Evolutionary conservation across 2,329 filamentous ascomycete species (phyloP), one percentile per base, ranked within the genome.

Genomic region (Blastomyces gilchristii): DNA sequence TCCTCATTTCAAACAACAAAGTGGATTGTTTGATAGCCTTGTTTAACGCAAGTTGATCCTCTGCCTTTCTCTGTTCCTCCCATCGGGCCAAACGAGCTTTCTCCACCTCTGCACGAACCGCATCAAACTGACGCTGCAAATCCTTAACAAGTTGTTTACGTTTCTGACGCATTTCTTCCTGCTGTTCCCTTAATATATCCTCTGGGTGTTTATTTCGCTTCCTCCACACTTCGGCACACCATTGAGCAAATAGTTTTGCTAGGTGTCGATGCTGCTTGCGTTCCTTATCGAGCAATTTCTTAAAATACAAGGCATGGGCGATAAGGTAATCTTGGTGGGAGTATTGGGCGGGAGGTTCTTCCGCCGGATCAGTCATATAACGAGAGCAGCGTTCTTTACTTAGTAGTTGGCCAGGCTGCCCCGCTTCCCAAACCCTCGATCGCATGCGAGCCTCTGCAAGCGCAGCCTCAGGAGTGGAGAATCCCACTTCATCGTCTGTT

Each of bases 321-420:
- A 89, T 81, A 61, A 97, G 81, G 72, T 97, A 90, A 71, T 97
- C 92, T 71, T 85, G 83, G 68, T 95, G 91, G n/a, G 88, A 86
- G 80, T 90, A 97, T 70, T 94, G 90, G 61, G 83, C 82, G 0
- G 85, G 83, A 0, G 89, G 89, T 69, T 95, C 89, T 63, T 90
- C 86, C 64, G 83, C 82, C 14, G 85, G 80, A 66, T 94, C 89
- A 0, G 89, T 89, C 22, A 86, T 81, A 68, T 89, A 94, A 31
- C 87, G 77, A 2, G 86, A 87, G 71, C 89, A 93, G 64, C 82
- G 81, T 64, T 86, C 85, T 62, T 82, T 78, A 60, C 88, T 91
- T 37, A 97, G 80, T 3, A 91, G 73, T 1, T 91, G 90, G 18
- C 91, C 92, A 5, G 86, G 84, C 69, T 89, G 81, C 3, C 85